Percentiles rank a stretch among this genome's conserved stretches.
Evolutionary conservation across 371 early-diverging fungal species (phyloP).

Genomic region (Rhizopus stolonifer): DNA sequence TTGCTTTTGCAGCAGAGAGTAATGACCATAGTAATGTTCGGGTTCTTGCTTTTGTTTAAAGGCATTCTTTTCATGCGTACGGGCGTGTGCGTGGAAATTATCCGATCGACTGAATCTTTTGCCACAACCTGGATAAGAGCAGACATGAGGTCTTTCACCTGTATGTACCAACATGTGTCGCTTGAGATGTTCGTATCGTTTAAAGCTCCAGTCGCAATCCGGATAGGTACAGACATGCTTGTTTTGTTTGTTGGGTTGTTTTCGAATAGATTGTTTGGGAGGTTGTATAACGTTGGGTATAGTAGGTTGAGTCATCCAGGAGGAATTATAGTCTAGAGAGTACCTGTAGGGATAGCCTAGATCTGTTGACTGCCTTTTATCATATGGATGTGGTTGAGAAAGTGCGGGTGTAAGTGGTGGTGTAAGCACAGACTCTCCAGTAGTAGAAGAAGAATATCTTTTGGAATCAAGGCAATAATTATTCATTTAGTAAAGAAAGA

Average conservation of each 20-base stretch:
- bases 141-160: slow-evolving; percentile 66
- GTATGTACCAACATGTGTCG: slow-evolving; percentile 76
- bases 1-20: no score
- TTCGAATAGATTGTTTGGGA: slow-evolving; percentile 2
- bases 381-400: slow-evolving; percentile 32
- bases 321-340: no score
- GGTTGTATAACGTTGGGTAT: no score
- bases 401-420: slow-evolving; percentile 44
- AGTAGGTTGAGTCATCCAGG: no score
- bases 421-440: slow-evolving; percentile 39
- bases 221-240: slow-evolving; percentile 60
- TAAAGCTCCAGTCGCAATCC: slow-evolving; percentile 66
- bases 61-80: slow-evolving; percentile 55
- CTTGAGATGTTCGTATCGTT: slow-evolving; percentile 84
- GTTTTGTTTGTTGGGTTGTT: slow-evolving; percentile 43
- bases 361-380: slow-evolving; percentile 32
- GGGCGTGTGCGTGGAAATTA: slow-evolving; percentile 65
- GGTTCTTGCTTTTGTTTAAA: slow-evolving; percentile 25
- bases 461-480: slow-evolving; percentile 22
- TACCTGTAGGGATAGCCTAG: no score
- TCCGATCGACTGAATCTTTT: slow-evolving; percentile 78
- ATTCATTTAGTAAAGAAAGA: slow-evolving; percentile 9
- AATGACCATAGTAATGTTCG: no score
- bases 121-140: slow-evolving; percentile 65
- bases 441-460: slow-evolving; percentile 16